Percentiles rank a stretch among this genome's conserved stretches.
These are phyloP conservation scores for Andrographis paniculata DNA, from an alignment of 305 asterid genomes.

Conservation along the genomic window DNA sequence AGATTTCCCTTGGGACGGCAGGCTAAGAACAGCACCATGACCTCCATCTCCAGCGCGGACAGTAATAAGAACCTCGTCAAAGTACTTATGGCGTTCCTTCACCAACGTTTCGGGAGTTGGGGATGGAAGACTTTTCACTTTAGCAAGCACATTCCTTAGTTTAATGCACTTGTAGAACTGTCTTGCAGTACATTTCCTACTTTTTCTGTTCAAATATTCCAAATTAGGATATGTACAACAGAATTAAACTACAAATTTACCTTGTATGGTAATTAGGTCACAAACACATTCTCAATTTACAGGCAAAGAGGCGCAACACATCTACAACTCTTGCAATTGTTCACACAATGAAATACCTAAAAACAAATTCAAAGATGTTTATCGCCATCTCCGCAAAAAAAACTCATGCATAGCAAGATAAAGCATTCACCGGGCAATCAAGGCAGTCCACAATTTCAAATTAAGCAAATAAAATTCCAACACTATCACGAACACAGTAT, in stretches of 20 bases:
- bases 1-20: conserved; percentile 50
- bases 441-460: no score
- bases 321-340: no score
- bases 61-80: conserved; percentile 71
- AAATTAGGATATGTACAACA: conserved; percentile 5
- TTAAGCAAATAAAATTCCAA: no score
- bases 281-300: no score
- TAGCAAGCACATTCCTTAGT: conserved; percentile 32
- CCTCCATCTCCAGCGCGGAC: conserved; percentile 95
- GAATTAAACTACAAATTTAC: no score
- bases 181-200: conserved; percentile 14
- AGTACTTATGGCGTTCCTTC: conserved; percentile 72
- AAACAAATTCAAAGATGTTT: no score
- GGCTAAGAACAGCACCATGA: conserved; percentile 61
- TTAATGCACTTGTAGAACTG: conserved; percentile 15
- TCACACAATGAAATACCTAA: no score
- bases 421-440: background rate
- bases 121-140: conserved; percentile 39
- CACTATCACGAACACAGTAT: no score
- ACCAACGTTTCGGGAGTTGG: conserved; percentile 43
- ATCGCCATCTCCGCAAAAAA: background rate
- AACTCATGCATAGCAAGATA: conserved; percentile 5
- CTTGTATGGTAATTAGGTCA: no score
- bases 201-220: conserved; percentile 4
- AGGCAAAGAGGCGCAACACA: no score